Evolutionary conservation across 495 filamentous ascomycete genomes (phyloP).

Genomic region (Cetradonia linearis): DNA sequence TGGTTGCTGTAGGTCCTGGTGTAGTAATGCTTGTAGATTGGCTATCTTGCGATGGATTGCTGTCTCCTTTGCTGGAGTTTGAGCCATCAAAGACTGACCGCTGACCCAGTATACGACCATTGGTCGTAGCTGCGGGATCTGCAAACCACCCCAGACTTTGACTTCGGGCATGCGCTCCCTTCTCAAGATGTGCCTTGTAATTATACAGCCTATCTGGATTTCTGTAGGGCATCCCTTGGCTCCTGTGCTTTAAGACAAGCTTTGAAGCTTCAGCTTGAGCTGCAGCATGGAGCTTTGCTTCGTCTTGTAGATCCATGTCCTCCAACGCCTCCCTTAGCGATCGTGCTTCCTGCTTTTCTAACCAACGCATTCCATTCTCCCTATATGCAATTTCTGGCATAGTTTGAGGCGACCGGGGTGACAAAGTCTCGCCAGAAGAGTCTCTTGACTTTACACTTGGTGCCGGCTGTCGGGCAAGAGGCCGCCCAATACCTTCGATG

Average conservation of each 20-base stretch:
- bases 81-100: slow-evolving; percentile 43
- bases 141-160: slow-evolving; percentile 41
- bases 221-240: slow-evolving; percentile 46
- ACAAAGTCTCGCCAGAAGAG: slow-evolving; percentile 34
- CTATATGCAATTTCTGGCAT: slow-evolving; percentile 55
- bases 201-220: slow-evolving; percentile 51
- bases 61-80: slow-evolving; percentile 29
- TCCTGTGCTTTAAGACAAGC: slow-evolving; percentile 74
- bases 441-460: slow-evolving; percentile 32
- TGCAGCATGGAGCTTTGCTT: slow-evolving; percentile 56
- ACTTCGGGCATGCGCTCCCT: slow-evolving; percentile 52
- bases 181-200: slow-evolving; percentile 51
- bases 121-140: slow-evolving; percentile 39
- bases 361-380: slow-evolving; percentile 69
- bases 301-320: slow-evolving; percentile 64
- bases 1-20: background rate
- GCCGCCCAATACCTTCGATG: slow-evolving; percentile 32
- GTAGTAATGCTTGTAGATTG: background rate
- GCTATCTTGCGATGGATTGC: slow-evolving; percentile 12
- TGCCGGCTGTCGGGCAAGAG: slow-evolving; percentile 38
- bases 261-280: slow-evolving; percentile 82
- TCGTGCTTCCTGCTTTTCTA: slow-evolving; percentile 77
- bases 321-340: slow-evolving; percentile 71
- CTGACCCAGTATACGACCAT: slow-evolving; percentile 23
- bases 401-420: slow-evolving; percentile 24